These are phyloP conservation scores for Mentha longifolia DNA, from an alignment of 257 asterid species.

Conservation along the genomic window DNA sequence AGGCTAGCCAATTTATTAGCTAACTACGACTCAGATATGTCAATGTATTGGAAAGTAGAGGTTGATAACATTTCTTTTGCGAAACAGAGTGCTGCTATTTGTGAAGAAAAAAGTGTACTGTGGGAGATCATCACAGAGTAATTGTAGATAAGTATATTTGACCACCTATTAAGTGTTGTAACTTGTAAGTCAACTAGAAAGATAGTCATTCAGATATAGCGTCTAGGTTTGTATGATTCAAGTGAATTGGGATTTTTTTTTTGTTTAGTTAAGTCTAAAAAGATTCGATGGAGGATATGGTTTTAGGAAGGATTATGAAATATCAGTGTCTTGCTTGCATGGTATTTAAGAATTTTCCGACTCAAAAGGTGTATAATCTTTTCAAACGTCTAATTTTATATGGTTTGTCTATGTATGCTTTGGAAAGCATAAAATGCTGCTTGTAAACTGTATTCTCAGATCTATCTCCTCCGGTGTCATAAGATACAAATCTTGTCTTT, in stretches of 20 bases:
- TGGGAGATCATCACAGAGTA: background rate
- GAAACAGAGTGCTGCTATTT: background rate
- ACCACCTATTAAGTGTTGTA: background rate
- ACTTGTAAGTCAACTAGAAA: conserved; percentile 1
- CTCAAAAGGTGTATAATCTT: background rate
- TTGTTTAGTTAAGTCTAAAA: background rate
- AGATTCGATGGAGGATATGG: background rate
- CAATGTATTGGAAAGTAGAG: conserved; percentile 1
- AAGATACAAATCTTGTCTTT: background rate
- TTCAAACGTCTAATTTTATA: background rate
- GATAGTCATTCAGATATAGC: background rate
- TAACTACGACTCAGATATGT: background rate
- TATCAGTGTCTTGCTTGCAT: background rate
- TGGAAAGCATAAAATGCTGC: background rate
- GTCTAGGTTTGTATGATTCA: background rate
- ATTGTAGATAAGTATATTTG: background rate
- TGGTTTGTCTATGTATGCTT: background rate
- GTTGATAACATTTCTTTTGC: no score
- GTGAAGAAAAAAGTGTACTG: background rate
- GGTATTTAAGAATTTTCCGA: no score
- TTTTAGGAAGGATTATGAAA: background rate
- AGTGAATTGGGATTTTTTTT: background rate
- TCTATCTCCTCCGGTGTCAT: background rate
- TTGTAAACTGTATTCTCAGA: conserved; percentile 10
- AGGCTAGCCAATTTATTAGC: conserved; percentile 9